Evolutionary conservation across 495 filamentous ascomycete species (phyloP), one percentile per base, ranked within the genome.

Genomic region (Coniosporium apollinis): DNA sequence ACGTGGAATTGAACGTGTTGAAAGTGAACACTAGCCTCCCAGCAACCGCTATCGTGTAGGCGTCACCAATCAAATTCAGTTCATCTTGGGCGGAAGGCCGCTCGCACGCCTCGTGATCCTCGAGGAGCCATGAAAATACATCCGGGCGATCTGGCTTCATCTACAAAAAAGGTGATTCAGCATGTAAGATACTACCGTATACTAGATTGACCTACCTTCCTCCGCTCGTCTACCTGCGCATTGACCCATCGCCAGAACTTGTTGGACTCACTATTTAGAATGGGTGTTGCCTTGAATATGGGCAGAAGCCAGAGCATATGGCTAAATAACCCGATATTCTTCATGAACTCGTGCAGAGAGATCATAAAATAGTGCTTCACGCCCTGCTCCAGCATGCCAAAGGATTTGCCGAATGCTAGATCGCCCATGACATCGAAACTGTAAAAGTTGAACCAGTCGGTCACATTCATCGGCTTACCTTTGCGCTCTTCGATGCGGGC

Each of bases 381-480:
- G 5, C 48, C 48, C 4, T 19, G 33, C 8, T 39, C 29, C 1
- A 60, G 41, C 35, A 48, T 53, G 17, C 39, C 29, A 38, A 58
- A 62, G 19, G 51, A 36, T 25, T 60, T 46, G 3, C 52, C 48
- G 38, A 60, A 59, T 13, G 47, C 51, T 5, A 61, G 38, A 13
- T 53, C 45, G 11, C 51, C 57, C 41, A 59, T 57, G 19, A 55
- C 43, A 36, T 62, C 59, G 30, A 62, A 54, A 7, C 42, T 42
- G 17, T 41, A 52, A 25, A 49, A 51, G 37, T 58, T 57, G 24
- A 52, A 55, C 56, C 55, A 62, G 7, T 47, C 29, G 0, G 34
- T 43, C 15, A 57, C 42, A 33, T 64, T 44, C 2, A 59, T 41
- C 3, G 49, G 36, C 14, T 30, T 42, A 7, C 48, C 54, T 11